Percentiles rank a stretch among this genome's conserved stretches.
These are phyloP conservation scores for Candida tropicalis DNA, from an alignment of 1,139 yeast species.

Conservation along the genomic window DNA sequence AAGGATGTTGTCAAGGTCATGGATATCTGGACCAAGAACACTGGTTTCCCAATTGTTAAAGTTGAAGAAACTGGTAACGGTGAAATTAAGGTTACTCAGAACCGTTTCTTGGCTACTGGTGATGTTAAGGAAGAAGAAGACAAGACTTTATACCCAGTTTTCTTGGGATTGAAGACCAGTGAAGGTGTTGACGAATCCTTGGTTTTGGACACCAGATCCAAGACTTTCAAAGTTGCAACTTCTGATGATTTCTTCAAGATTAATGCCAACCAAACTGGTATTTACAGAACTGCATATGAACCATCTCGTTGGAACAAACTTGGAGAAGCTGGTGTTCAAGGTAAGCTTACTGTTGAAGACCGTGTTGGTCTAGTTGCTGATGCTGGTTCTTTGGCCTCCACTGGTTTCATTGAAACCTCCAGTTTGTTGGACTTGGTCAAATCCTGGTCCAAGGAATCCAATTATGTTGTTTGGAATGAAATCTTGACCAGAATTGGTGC, in stretches of 20 bases:
- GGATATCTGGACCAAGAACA: slow-evolving; percentile 84
- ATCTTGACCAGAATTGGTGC: slow-evolving; percentile 57
- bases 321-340: slow-evolving; percentile 68
- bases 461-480: slow-evolving; percentile 80
- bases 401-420: slow-evolving; percentile 73
- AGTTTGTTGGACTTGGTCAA: slow-evolving; percentile 65
- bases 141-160: slow-evolving; percentile 74
- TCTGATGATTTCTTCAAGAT: slow-evolving; percentile 68
- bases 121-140: slow-evolving; percentile 74
- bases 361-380: slow-evolving; percentile 87
- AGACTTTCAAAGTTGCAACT: slow-evolving; percentile 44
- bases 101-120: slow-evolving; percentile 79
- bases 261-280: slow-evolving; percentile 82
- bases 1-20: slow-evolving; percentile 74
- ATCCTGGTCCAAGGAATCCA: slow-evolving; percentile 67
- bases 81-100: slow-evolving; percentile 62
- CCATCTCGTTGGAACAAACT: slow-evolving; percentile 74
- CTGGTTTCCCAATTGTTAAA: slow-evolving; percentile 79
- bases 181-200: slow-evolving; percentile 65
- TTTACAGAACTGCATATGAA: slow-evolving; percentile 79
- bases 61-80: slow-evolving; percentile 48
- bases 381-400: slow-evolving; percentile 69
- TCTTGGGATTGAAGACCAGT: slow-evolving; percentile 73
- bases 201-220: slow-evolving; percentile 58
- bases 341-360: slow-evolving; percentile 75